Base-by-base conservation (phyloP, 1,139 yeast species). In the Geotrichum europaeum region DNA sequence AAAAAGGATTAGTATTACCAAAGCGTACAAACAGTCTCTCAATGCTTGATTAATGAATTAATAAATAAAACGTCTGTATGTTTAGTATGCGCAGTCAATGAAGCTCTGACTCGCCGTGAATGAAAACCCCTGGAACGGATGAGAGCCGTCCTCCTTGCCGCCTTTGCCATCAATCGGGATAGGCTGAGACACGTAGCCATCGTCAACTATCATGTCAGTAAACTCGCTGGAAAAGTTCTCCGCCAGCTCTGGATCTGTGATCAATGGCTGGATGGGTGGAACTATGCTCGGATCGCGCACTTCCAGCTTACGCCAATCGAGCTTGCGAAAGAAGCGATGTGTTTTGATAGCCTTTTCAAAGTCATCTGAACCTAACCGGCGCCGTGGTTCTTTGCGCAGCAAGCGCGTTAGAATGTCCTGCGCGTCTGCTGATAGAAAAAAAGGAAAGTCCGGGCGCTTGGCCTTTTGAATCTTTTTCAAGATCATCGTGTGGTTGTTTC, bases 181-280 rank as follows among this genome's bases (percentile, higher is more conserved):
- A 1, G 49, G 36, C 15, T 40, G 32, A 5, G 68, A 4, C 67
- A 65, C 20, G 66, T 62, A 20, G 52, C 57, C 60, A 34, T 34
- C 45, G 15, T 53, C 53, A 43, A 77, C 58, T 0, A 73, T 70
- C 89, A 91, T 84, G n/a, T 82, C 84, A 0, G 98, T 92, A 74
- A 92, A 94, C 67, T 90, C 96, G 24, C 81, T 75, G 68, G 94
- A 96, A 72, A 94, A 94, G 71, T 94, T 94, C 72, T 92, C 98
- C 0, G 98, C 98, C 66, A 89, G 75, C 49, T 81, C 84, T 15
- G 95, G 92, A 69, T 91, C 89, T 0, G 96, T 89, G 58, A 92
- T 87, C 13, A 87, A 75, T 0, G 98, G 98, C 47, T 85, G 78
- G 56, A 94, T 90, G 0, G 99, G 98, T 0, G 98, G 97, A 57